A percentile compares a stretch with the other conserved stretches of the same genome.
These are phyloP conservation scores for Tetraselmis chui DNA, from an alignment of 139 green algal species.

Conservation along the genomic window DNA sequence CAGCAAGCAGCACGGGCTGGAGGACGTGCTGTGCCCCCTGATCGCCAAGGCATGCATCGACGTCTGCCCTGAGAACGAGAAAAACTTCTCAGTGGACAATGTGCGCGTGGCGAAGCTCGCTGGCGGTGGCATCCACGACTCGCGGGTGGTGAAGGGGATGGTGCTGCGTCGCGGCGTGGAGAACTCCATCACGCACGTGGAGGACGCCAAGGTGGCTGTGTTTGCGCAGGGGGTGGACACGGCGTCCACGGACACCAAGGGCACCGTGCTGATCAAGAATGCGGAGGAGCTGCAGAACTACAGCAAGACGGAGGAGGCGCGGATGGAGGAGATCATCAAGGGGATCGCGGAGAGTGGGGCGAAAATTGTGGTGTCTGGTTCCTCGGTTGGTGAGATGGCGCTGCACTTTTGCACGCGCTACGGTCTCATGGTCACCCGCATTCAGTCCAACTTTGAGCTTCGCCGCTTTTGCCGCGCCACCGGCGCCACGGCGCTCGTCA, in stretches of 20 bases:
- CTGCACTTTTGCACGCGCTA: conserved; percentile 97
- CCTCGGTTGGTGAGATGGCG: conserved; percentile 90
- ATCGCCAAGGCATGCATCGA: conserved; percentile 92
- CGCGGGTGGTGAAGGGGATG: conserved; percentile 74
- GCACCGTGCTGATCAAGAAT: conserved; percentile 92
- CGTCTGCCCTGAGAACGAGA: conserved; percentile 86
- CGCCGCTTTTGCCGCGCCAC: conserved; percentile 84
- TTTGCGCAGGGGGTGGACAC: conserved; percentile 80
- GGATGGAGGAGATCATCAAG: conserved; percentile 85
- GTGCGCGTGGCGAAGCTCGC: conserved; percentile 92
- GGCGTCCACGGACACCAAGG: conserved; percentile 80
- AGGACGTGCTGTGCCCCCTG: conserved; percentile 76
- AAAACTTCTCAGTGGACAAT: conserved; percentile 99
- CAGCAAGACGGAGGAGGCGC: conserved; percentile 74
- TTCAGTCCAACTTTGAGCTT: conserved; percentile 97
- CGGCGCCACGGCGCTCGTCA: conserved; percentile 60
- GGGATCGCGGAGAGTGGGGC: conserved; percentile 64
- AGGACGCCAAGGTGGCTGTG: conserved; percentile 86
- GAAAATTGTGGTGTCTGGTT: conserved; percentile 67
- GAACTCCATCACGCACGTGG: conserved; percentile 67
- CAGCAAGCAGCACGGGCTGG: conserved; percentile 88
- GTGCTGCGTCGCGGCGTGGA: conserved; percentile 83
- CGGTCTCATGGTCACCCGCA: conserved; percentile 69
- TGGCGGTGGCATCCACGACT: conserved; percentile 58
- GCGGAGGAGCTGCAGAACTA: conserved; percentile 93